Evolutionary conservation across 139 green algal species (phyloP), one percentile per base, ranked within the genome.

Genomic region (Micractinium conductrix): DNA sequence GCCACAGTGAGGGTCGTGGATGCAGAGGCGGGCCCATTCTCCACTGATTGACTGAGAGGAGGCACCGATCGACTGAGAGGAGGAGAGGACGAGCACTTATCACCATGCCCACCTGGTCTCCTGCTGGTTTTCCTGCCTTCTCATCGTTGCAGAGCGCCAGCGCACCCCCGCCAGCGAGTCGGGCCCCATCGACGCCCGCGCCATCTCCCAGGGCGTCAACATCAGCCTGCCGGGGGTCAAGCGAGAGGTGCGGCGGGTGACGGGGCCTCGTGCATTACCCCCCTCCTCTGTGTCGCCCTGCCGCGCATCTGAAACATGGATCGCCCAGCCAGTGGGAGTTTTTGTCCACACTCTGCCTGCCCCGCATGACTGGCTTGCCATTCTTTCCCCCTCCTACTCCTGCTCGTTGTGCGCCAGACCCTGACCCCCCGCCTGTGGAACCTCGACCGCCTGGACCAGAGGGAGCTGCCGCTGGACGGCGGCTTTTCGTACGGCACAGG

Each of bases 371-470:
- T 14, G 5, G 24, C 8, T 21, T 62, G 53, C 26, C 6, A 9
- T 16, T 62, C 53, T 62, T n/a, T 19, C 53, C 10, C 8, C 19
- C 53, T 62, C 10, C 53, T 62, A 8, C 60, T 68, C 60, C 2
- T 26, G 26, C 60, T 68, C 60, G 3, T 35, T n/a, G 38, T 62
- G 72, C 42, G 21, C 22, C 71, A 90, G 65, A 71, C 65, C 19
- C 17, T 91, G 28, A n/a, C 5, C 62, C 30, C 38, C 58, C 33
- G 38, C 67, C 85, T 85, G 79, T 96, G 92, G 93, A 92, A 91
- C 81, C 74, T 96, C 43, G 93, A 96, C 69, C 85, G 93, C 0
- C 50, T 96, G 4, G 93, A 96, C 85, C 93, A 96, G 85, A 65
- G 87, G 40, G 63, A 58, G 2, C 80, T 93, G 50, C 93, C 93